Base-by-base conservation (phyloP, 768 basidiomycete genomes). In the Naganishia randhawae region DNA sequence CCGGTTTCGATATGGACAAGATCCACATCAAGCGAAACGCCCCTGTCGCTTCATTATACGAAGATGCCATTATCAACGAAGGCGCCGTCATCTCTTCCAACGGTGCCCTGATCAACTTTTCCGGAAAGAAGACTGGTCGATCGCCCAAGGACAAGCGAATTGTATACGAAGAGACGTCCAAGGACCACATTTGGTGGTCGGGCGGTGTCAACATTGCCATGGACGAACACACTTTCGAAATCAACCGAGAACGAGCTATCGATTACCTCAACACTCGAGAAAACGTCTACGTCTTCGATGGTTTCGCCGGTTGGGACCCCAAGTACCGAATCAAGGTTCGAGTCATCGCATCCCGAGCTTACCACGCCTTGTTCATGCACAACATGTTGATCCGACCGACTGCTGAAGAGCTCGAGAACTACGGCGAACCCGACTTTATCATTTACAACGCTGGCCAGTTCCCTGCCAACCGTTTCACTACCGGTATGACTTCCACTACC, bases 391-490 rank as follows among this genome's bases (percentile, higher is more conserved):
- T 99, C 81, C 91, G 96, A 67, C 96, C 96, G 48, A 95, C 94
- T 6, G 87, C 90, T 66, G 90, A 94, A 74, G 93, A 99, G 81
- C 86, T 99, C 48, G 87, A 86, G 70, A 85, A 88, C 78, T 99
- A 96, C 78, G 96, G 95, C 78, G 91, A 95, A 76, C 96, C 96
- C 51, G 96, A 99, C 78, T 99, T 99, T 81, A 96, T 92, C 83
- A 97, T 99, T 81, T 97, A 98, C 87, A 98, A 98, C 81, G 96
- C 96, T 52, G 96, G 96, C 71, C 94, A 97, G 81, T 98, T 99
- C 88, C 95, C 96, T 16, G 96, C 96, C 74, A 99, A 99, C 81
- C 90, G 96, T 50, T 98, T 98, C 86, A 99, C 96, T 69, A 92
- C 96, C 84, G 96, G 96, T 81, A 98, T 98, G 96, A 95, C 92